Evolutionary conservation across 2,329 filamentous ascomycete genomes (phyloP).

Genomic region (Arachnopeziza araneosa): DNA sequence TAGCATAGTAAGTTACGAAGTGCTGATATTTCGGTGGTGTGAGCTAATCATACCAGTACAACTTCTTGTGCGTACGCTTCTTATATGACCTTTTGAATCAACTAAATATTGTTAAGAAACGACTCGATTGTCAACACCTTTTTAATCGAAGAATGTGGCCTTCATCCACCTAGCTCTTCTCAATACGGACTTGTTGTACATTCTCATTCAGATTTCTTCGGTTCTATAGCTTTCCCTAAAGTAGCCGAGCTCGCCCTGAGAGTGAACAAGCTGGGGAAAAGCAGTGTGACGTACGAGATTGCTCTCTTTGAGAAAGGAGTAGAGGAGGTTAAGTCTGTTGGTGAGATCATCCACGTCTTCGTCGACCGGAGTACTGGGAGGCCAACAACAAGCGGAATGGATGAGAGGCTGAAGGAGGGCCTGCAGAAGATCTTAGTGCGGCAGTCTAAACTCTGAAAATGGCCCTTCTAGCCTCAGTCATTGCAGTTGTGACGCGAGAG

Average conservation of each 20-base stretch:
- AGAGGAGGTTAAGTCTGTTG: conserved; percentile 73
- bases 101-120: conserved; percentile 47
- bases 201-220: conserved; percentile 80
- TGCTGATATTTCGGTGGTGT: conserved; percentile 23
- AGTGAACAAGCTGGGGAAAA: conserved; percentile 77
- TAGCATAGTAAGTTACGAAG: conserved; percentile 76
- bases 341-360: conserved; percentile 83
- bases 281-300: conserved; percentile 86
- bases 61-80: background rate
- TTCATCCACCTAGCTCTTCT: conserved; percentile 62
- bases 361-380: conserved; percentile 68
- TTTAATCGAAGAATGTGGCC: conserved; percentile 70
- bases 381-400: conserved; percentile 63
- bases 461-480: background rate
- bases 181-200: conserved; percentile 83
- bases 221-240: conserved; percentile 74
- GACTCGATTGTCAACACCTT: conserved; percentile 89
- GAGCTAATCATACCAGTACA: background rate
- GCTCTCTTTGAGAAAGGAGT: conserved; percentile 74
- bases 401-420: conserved; percentile 48
- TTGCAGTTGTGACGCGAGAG: too few species aligned
- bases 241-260: conserved; percentile 75
- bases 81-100: conserved; percentile 4
- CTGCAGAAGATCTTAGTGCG: conserved; percentile 49
- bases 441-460: conserved; percentile 24